These are phyloP conservation scores for Fusarium secorum DNA, from an alignment of 2,329 filamentous ascomycete species.

Conservation along the genomic window DNA sequence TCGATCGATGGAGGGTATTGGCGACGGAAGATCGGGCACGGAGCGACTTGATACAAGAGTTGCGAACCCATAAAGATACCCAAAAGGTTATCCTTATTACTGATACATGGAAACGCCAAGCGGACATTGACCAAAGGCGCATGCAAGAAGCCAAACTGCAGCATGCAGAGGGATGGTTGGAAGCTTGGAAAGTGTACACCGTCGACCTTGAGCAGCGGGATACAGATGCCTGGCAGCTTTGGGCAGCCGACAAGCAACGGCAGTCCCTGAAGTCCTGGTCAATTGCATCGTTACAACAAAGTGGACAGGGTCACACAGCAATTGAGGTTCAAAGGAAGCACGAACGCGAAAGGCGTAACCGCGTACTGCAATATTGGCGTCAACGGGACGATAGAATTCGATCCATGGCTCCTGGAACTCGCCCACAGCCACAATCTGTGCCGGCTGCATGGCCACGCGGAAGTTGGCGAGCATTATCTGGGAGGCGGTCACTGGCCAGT, in stretches of 20 bases:
- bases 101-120: conserved; percentile 36
- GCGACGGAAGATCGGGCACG: conserved; percentile 16
- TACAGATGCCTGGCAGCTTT: conserved; percentile 44
- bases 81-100: conserved; percentile 12
- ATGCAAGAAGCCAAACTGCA: conserved; percentile 30
- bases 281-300: conserved; percentile 48
- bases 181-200: conserved; percentile 37
- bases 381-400: conserved; percentile 29
- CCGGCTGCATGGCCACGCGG: conserved; percentile 33
- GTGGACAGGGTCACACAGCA: conserved; percentile 51
- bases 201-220: conserved; percentile 37
- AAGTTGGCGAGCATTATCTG: conserved; percentile 40
- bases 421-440: conserved; percentile 18
- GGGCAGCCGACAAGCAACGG: conserved; percentile 45
- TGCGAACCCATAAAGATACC: conserved; percentile 15
- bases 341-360: conserved; percentile 44
- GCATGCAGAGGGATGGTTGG: conserved; percentile 33
- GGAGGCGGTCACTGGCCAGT: conserved; percentile 35
- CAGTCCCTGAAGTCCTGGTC: conserved; percentile 49
- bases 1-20: conserved; percentile 44
- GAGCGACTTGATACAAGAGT: conserved; percentile 23
- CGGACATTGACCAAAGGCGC: conserved; percentile 22
- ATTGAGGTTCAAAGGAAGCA: conserved; percentile 45
- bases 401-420: background rate
- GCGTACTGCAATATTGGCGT: conserved; percentile 46